phyloP scores from a whole-genome alignment of 2,329 filamentous ascomycete species.

The Trichoderma guizhouense region DNA sequence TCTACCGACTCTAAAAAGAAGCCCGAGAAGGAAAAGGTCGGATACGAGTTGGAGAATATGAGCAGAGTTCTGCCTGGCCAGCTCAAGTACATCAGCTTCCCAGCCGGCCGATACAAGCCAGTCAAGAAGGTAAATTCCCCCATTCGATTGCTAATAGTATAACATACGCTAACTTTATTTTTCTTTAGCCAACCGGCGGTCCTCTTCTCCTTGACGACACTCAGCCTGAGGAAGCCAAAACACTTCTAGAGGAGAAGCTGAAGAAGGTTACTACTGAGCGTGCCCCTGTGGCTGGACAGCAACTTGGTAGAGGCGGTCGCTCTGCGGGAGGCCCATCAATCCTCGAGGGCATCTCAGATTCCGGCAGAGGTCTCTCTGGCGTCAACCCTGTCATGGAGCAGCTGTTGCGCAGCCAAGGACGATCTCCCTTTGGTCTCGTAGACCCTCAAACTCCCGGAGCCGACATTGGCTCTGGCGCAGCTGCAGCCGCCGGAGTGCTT shows the following conservation, averaged over 20 bases:
- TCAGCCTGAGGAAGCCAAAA: slow-evolving; percentile 71
- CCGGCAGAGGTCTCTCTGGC: slow-evolving; percentile 29
- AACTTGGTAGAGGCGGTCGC: slow-evolving; percentile 27
- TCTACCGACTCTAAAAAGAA: slow-evolving; percentile 74
- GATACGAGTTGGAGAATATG: slow-evolving; percentile 97
- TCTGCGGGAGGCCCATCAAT: slow-evolving; percentile 34
- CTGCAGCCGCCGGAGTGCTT: slow-evolving; percentile 73
- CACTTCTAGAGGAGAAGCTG: slow-evolving; percentile 84
- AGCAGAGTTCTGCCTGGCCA: slow-evolving; percentile 87
- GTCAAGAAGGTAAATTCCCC: slow-evolving; percentile 68
- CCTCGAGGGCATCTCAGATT: slow-evolving; percentile 36
- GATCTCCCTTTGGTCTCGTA: slow-evolving; percentile 31
- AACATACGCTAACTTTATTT: slow-evolving; percentile 24
- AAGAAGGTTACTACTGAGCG: slow-evolving; percentile 71
- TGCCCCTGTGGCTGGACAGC: slow-evolving; percentile 53
- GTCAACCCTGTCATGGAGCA: slow-evolving; percentile 40
- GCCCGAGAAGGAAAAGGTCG: slow-evolving; percentile 91
- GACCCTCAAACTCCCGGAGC: slow-evolving; percentile 35
- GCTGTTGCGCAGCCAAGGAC: slow-evolving; percentile 40
- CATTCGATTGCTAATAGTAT: background rate
- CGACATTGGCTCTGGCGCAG: slow-evolving; percentile 50
- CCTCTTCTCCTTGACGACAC: slow-evolving; percentile 89
- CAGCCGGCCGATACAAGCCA: slow-evolving; percentile 84
- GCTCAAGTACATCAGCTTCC: slow-evolving; percentile 93
- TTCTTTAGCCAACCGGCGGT: slow-evolving; percentile 80